A percentile compares a stretch with the other conserved stretches of the same genome.
phyloP scores from a whole-genome alignment of 495 filamentous ascomycete species.

The Neurospora africana region DNA sequence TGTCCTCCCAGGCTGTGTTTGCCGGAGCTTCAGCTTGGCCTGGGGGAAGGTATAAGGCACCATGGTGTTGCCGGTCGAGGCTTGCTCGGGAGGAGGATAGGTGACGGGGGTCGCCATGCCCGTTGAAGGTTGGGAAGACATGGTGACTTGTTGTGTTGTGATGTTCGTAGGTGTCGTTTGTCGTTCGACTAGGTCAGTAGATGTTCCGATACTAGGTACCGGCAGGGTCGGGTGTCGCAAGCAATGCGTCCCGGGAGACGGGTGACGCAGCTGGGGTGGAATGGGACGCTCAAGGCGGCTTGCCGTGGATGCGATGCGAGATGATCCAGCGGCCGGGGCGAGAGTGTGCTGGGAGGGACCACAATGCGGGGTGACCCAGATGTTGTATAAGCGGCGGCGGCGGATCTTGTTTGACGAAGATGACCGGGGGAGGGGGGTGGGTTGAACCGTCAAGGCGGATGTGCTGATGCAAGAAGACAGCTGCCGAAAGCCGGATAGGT shows the following conservation, averaged over 20 bases:
- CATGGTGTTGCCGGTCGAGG: constrained; percentile 16
- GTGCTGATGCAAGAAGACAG: background rate
- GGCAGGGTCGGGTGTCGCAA: background rate
- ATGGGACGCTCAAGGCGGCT: background rate
- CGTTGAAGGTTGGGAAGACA: background rate
- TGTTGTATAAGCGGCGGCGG: background rate
- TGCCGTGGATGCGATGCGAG: background rate
- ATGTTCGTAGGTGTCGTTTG: background rate
- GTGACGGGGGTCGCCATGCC: background rate
- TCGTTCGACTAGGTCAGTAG: background rate
- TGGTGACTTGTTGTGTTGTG: background rate
- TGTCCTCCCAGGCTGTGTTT: constrained; percentile 57
- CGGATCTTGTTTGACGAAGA: background rate
- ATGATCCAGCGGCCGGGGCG: background rate
- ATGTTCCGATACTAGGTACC: background rate
- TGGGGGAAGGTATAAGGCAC: constrained; percentile 63
- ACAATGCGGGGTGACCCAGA: background rate
- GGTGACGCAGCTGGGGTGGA: background rate
- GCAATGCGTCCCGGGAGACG: background rate
- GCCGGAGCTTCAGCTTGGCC: constrained; percentile 55
- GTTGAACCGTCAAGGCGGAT: background rate
- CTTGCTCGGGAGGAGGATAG: background rate
- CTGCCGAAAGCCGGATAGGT: background rate
- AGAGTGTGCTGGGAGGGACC: background rate
- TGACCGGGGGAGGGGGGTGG: background rate